These are phyloP conservation scores for Hypoxylon sp. DNA, from an alignment of 2,329 filamentous ascomycete genomes.

Conservation along the genomic window DNA sequence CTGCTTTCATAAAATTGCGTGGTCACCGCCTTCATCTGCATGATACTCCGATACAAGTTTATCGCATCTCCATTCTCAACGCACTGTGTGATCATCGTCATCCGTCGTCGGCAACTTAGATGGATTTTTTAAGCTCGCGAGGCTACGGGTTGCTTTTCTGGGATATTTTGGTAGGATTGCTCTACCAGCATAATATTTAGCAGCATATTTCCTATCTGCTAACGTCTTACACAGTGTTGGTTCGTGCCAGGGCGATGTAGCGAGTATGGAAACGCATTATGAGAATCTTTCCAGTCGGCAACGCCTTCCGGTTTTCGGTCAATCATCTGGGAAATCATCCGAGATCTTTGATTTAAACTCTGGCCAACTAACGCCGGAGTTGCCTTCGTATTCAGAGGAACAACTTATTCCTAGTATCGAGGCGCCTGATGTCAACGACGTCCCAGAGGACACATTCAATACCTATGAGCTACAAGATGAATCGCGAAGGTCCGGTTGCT, in stretches of 20 bases:
- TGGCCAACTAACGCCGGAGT: background rate
- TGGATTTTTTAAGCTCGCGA: constrained; percentile 6
- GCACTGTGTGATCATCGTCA: background rate
- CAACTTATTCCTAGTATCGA: constrained; percentile 13
- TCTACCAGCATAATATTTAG: background rate
- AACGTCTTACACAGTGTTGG: background rate
- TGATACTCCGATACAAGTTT: background rate
- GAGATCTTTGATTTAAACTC: background rate
- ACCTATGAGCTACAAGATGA: background rate
- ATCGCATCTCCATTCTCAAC: background rate
- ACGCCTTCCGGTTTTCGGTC: constrained; percentile 4
- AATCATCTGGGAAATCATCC: background rate
- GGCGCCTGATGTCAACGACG: background rate
- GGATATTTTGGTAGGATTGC: constrained; percentile 6
- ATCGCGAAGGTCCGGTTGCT: background rate
- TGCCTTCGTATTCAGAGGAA: background rate
- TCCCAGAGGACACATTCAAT: background rate
- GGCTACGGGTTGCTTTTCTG: background rate
- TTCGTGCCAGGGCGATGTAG: constrained; percentile 8
- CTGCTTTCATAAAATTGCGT: background rate
- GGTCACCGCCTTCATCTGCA: background rate
- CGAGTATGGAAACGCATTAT: constrained; percentile 13
- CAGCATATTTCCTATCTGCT: background rate
- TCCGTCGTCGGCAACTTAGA: background rate
- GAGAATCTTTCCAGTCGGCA: background rate